A percentile compares a stretch with the other conserved stretches of the same genome.
Evolutionary conservation across 495 filamentous ascomycete species (phyloP).

Genomic region (Acidomyces sp.): DNA sequence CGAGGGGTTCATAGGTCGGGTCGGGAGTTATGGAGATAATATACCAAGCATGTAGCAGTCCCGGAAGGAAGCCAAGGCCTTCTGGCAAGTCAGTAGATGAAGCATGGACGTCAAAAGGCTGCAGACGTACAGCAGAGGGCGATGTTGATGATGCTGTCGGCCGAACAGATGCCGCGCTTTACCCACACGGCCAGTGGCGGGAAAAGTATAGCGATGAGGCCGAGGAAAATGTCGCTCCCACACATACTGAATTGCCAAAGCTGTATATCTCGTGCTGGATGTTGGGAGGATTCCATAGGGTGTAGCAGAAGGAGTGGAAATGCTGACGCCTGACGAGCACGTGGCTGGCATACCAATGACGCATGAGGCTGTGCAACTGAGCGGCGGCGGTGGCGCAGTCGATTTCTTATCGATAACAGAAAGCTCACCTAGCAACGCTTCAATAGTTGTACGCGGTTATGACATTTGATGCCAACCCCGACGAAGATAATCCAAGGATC

Average conservation of each 20-base stretch:
- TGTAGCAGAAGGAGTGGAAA: neutral
- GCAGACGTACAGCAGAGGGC: constrained; percentile 48
- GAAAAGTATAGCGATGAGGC: constrained; percentile 78
- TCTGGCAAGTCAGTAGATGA: neutral
- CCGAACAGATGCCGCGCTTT: constrained; percentile 83
- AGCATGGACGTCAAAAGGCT: neutral
- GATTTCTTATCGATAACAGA: neutral
- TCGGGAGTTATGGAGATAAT: constrained; percentile 90
- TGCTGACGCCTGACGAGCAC: neutral
- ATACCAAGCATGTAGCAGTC: constrained; percentile 93
- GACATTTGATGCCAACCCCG: neutral
- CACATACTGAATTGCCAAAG: constrained; percentile 36
- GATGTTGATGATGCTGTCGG: constrained; percentile 90
- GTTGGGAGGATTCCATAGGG: neutral
- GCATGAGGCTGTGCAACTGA: neutral
- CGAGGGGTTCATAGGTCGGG: constrained; percentile 48
- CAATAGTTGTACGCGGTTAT: neutral
- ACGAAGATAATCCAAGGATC: too few species aligned
- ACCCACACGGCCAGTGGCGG: constrained; percentile 84
- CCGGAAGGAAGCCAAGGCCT: constrained; percentile 73
- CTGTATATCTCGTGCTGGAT: neutral
- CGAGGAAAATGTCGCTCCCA: constrained; percentile 75
- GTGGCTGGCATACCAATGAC: neutral
- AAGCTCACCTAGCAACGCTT: neutral
- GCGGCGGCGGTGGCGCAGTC: neutral